phyloP scores from a whole-genome alignment of 495 filamentous ascomycete species.

The Annulohypoxylon moriforme region DNA sequence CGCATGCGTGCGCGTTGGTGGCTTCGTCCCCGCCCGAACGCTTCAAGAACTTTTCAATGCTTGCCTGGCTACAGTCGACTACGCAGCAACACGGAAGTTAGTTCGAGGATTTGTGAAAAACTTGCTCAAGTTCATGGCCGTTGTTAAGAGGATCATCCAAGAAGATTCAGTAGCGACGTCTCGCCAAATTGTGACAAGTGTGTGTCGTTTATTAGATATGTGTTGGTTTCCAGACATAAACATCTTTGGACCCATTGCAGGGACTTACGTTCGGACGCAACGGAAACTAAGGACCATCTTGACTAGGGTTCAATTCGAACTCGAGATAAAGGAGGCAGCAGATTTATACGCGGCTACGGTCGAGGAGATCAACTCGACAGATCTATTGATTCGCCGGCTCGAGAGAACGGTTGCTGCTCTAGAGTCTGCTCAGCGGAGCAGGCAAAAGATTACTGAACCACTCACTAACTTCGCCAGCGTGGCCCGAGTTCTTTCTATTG shows the following conservation, averaged over 20 bases:
- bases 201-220: conserved; percentile 37
- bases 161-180: conserved; percentile 25
- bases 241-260: conserved; percentile 12
- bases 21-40: conserved; percentile 37
- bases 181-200: conserved; percentile 27
- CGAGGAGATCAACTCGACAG: conserved; percentile 9
- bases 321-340: conserved; percentile 31
- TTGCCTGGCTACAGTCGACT: conserved; percentile 47
- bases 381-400: conserved; percentile 5
- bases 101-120: conserved; percentile 47
- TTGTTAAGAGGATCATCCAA: conserved; percentile 16
- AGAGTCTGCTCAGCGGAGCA: conserved; percentile 20
- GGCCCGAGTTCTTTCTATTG: conserved; percentile 18
- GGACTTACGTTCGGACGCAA: conserved; percentile 1
- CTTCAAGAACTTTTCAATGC: conserved; percentile 50
- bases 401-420: conserved; percentile 11
- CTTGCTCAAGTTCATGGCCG: conserved; percentile 16
- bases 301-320: background rate
- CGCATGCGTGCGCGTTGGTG: conserved; percentile 47
- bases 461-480: conserved; percentile 14
- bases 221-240: conserved; percentile 33
- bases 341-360: conserved; percentile 7
- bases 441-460: conserved; percentile 1
- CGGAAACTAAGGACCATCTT: conserved; percentile 12
- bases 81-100: conserved; percentile 41